Conservation (phyloP, 2,329 filamentous ascomycete species). For the Claviceps arundinis region DNA sequence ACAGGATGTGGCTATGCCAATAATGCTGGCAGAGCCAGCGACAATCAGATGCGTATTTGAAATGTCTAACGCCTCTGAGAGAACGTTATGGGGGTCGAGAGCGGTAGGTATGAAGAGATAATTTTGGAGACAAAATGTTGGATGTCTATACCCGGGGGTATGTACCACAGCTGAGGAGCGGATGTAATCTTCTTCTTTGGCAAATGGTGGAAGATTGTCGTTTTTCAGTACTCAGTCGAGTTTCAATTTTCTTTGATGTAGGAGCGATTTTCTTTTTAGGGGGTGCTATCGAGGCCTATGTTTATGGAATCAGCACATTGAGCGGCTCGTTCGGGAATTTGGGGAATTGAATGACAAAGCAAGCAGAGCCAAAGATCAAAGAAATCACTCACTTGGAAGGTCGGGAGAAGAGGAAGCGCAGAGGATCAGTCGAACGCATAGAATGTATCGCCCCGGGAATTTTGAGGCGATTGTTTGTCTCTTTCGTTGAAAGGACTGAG, state of each 20-base stretch:
- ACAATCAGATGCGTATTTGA: constrained; percentile 35
- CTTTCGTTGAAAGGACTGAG: neutral
- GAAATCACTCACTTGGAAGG: constrained; percentile 64
- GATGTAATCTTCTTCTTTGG: constrained; percentile 9
- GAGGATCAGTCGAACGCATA: constrained; percentile 86
- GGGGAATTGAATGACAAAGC: neutral
- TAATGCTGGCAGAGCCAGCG: constrained; percentile 83
- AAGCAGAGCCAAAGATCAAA: neutral
- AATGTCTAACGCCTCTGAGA: constrained; percentile 46
- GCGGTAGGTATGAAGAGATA: constrained; percentile 69
- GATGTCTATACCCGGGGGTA: constrained; percentile 67
- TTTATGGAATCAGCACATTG: neutral
- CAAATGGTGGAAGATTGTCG: neutral
- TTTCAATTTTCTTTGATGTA: neutral
- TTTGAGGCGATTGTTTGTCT: neutral
- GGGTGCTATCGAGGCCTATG: constrained; percentile 49
- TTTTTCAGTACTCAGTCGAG: neutral
- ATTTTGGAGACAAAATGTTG: constrained; percentile 82
- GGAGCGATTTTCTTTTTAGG: constrained; percentile 7
- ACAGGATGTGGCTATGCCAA: constrained; percentile 51
- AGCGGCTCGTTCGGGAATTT: neutral
- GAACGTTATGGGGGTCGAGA: constrained; percentile 86
- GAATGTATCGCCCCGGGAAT: constrained; percentile 26
- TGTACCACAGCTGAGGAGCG: constrained; percentile 67
- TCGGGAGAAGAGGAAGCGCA: constrained; percentile 79